These are phyloP conservation scores for Chrysanthemum makinoi DNA, from an alignment of 129 eudicot species.

Conservation along the genomic window DNA sequence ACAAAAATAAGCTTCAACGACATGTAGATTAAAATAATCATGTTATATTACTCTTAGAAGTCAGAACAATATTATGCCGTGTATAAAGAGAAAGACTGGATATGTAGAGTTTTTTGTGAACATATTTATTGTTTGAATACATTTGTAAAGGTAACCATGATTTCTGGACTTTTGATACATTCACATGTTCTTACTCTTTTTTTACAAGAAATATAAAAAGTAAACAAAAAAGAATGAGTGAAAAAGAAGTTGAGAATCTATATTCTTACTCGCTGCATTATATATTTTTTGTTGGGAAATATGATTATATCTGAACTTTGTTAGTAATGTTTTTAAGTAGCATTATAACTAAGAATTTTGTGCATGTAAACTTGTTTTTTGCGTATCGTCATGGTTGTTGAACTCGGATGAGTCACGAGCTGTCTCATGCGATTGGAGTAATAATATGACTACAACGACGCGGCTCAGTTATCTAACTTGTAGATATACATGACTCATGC, in stretches of 20 bases:
- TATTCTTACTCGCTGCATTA: background rate
- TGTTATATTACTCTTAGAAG: background rate
- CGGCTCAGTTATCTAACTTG: too few relatives aligned
- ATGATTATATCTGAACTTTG: background rate
- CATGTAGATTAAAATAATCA: background rate
- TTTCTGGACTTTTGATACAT: background rate
- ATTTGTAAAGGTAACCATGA: background rate
- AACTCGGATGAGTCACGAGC: too few relatives aligned
- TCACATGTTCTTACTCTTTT: background rate
- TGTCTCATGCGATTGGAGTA: too few relatives aligned
- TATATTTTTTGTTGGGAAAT: background rate
- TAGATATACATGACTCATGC: too few relatives aligned
- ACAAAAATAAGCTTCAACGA: background rate
- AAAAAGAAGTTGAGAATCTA: background rate
- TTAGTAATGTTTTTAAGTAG: too few relatives aligned
- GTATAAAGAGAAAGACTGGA: too few relatives aligned
- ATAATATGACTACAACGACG: too few relatives aligned
- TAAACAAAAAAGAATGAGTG: background rate
- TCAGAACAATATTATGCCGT: too few relatives aligned
- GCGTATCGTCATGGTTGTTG: too few relatives aligned
- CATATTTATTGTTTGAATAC: background rate
- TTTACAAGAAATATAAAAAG: background rate
- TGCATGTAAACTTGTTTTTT: too few relatives aligned
- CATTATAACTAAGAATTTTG: too few relatives aligned
- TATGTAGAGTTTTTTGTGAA: background rate